Base-by-base conservation (phyloP, 1,284 basidiomycete species). In the Tausonia pullulans region DNA sequence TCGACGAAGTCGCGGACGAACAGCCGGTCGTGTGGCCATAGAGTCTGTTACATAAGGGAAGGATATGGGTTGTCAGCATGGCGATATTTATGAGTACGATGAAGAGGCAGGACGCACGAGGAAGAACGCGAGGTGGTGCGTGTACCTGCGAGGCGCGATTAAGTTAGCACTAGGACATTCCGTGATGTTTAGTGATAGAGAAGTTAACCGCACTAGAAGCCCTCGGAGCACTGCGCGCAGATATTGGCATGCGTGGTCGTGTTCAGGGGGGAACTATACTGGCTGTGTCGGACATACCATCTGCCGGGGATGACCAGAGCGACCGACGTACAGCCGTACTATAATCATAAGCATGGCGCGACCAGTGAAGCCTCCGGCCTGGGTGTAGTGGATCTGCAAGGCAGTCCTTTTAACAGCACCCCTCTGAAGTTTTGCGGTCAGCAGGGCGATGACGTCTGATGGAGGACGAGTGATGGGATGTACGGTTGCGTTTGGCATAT, bases 281-380 rank as follows among this genome's bases (percentile, higher is more conserved):
- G 27, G 48, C n/a, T 14, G 48, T 63, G 40, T 27, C 27, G 27
- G 27, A 27, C 27, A 27, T 27, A 27, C 27, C 27, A 27, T 27
- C 27, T 2, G 27, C 27, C 27, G 27, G 27, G 27, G 27, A 27
- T 27, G 27, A 27, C 27, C 27, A 27, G 27, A 27, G 27, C 27
- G 27, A 27, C 7, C 14, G 13, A 55, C 61, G 64, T 70, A 72
- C 81, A 90, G 89, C 69, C 89, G 74, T 68, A 91, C 75, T 87
- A 93, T 90, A 74, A 91, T 85, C 68, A 93, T 79, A 53, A 91
- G 81, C 88, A 91, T 89, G 75, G 90, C 87, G 75, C 94, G 90
- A 11, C 91, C 90, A 1, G 89, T 89, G 72, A 93, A 85, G 46
- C 87, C 88, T 70, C 88, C 88, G 9, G 88, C 79, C 72, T 92